Evolutionary conservation across 108 stramenopile genomes (phyloP), one percentile per base, ranked within the genome.

Genomic region (Cyclostephanos invisitatus): DNA sequence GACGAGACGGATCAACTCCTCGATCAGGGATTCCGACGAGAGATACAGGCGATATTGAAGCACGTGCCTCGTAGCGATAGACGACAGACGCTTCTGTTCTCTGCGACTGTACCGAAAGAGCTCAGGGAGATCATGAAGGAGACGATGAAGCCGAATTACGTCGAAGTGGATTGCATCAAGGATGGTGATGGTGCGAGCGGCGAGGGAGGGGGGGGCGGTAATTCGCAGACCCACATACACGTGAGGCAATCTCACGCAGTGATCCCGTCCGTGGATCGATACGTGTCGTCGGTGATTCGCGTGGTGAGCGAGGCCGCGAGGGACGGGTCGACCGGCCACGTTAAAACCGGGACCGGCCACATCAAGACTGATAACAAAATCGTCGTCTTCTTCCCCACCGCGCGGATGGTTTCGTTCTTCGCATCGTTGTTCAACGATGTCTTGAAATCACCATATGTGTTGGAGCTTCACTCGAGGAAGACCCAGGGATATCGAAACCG

Each of bases 1-100:
- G 98, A 99, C 81, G 98, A 99, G 78, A 90, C 95, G 1, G 98
- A 99, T 80, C 89, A 86, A 49, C 81, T 99, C 9, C 77, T 98
- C 32, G 97, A 97, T 49, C 87, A 97, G 87, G 95, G 96, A 11
- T 97, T 97, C 81, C 83, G 82, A 36, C 80, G 84, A 7, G 97
- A 96, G 28, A 96, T 94, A 64, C 65, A 82, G 38, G 62, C 72
- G 53, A 97, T 99, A 55, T 68, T 96, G 44, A 55, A 77, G 25
- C 81, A 60, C 71, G 24, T 99, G 36, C 91, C 96, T 4, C 40
- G 80, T 49, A 70, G 65, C 36, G 75, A 83, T 15, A 85, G 83
- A 18, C 86, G 97, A 28, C 98, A 97, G 68, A 96, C 95, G 6
- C 75, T 98, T n/a, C 73, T 98, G 9, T 98, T 98, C 80, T 95